Conservation (phyloP, 257 asterid genomes). For the Nicotiana paniculata region DNA sequence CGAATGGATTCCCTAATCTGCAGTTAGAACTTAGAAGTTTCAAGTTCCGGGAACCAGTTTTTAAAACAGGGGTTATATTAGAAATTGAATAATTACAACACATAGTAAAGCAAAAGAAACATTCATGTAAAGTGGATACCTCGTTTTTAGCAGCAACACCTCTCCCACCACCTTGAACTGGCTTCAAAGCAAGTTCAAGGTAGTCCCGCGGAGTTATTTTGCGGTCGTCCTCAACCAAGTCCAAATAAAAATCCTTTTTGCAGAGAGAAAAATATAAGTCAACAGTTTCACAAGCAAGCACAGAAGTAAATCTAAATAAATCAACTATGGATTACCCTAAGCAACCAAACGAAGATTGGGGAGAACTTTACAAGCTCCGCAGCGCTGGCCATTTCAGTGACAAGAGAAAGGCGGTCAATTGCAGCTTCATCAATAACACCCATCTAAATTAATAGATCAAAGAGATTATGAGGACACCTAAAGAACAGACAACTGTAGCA, state of each 20-base stretch:
- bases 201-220: constrained; percentile 93
- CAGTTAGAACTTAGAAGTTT: not conserved
- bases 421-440: constrained; percentile 99
- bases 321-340: constrained; percentile 51
- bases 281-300: constrained; percentile 6
- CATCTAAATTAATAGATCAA: constrained; percentile 48
- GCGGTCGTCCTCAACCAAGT: constrained; percentile 68
- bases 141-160: constrained; percentile 86
- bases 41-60: not conserved
- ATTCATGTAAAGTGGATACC: constrained; percentile 30
- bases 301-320: not conserved
- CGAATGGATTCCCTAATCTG: constrained; percentile 97
- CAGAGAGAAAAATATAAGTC: not conserved
- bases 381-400: constrained; percentile 86
- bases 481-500: not conserved
- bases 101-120: not conserved
- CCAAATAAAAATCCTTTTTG: constrained; percentile 85
- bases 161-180: constrained; percentile 65
- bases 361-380: constrained; percentile 93
- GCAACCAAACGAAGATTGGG: constrained; percentile 94
- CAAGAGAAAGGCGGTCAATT: constrained; percentile 94
- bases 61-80: not conserved
- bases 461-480: not conserved
- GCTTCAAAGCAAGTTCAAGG: constrained; percentile 74
- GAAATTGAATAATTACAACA: not conserved